Conservation (phyloP, 2,329 filamentous ascomycete genomes). For the Monilinia laxa region DNA sequence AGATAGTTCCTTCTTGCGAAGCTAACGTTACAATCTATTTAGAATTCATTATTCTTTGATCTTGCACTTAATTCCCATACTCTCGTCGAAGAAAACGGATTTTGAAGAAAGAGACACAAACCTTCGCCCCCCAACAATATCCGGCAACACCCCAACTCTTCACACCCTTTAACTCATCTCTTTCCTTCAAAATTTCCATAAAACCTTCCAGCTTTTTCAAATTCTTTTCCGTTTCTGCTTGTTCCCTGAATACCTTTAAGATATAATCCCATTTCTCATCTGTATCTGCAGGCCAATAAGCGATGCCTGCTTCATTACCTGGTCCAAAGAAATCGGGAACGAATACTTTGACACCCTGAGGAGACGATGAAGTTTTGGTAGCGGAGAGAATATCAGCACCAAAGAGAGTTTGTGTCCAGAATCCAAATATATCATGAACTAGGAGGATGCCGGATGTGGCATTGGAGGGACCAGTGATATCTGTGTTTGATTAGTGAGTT, state of each 20-base stretch:
- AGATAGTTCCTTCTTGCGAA: constrained; percentile 54
- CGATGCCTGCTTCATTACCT: constrained; percentile 45
- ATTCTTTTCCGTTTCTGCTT: constrained; percentile 24
- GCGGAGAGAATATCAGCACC: constrained; percentile 64
- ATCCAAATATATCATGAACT: constrained; percentile 67
- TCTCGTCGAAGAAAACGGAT: too few relatives aligned
- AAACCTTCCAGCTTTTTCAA: constrained; percentile 24
- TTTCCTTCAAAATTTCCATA: constrained; percentile 24
- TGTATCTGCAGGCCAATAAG: constrained; percentile 28
- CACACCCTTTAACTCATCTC: constrained; percentile 27
- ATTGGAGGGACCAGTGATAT: constrained; percentile 48
- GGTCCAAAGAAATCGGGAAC: constrained; percentile 84
- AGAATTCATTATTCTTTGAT: not conserved
- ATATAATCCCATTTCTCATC: constrained; percentile 30
- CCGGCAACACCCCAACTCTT: constrained; percentile 38
- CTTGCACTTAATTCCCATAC: not conserved
- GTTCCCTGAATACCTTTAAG: constrained; percentile 30
- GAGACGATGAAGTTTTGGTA: constrained; percentile 42
- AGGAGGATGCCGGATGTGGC: constrained; percentile 57
- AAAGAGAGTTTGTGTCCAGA: constrained; percentile 67
- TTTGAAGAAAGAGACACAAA: not conserved
- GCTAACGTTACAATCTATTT: constrained; percentile 52
- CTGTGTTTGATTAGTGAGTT: constrained; percentile 32
- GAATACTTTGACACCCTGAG: constrained; percentile 69
- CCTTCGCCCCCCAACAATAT: constrained; percentile 68